Conservation (phyloP, 306 rosid genomes). For the Quercus cerris region DNA sequence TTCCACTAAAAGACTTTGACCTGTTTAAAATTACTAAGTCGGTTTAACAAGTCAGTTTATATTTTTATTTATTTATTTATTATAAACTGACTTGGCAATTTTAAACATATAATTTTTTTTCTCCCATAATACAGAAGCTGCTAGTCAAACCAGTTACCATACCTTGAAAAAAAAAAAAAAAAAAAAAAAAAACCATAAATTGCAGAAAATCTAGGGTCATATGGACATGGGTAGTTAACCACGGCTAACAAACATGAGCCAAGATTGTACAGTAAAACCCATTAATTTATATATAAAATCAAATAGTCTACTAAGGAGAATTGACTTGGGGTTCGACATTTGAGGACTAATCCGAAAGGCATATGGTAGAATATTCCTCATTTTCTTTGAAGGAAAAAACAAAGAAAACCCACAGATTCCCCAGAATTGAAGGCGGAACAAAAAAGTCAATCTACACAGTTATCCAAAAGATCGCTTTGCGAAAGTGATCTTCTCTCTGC, state of each 20-base stretch:
- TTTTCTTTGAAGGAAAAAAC: background rate
- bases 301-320: conserved; percentile 9
- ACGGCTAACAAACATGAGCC: background rate
- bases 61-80: too few relatives aligned
- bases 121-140: background rate
- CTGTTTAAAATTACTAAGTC: too few relatives aligned
- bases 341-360: conserved; percentile 31
- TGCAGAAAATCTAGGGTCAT: background rate
- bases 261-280: background rate
- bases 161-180: background rate
- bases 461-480: background rate
- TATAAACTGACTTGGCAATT: too few relatives aligned
- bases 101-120: too few relatives aligned
- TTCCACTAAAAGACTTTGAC: too few relatives aligned
- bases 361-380: conserved; percentile 45
- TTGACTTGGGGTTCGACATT: conserved; percentile 21
- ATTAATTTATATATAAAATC: background rate
- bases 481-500: background rate
- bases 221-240: background rate
- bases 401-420: background rate
- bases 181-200: background rate
- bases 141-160: background rate
- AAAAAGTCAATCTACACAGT: conserved; percentile 1
- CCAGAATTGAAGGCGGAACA: background rate
- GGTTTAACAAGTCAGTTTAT: too few relatives aligned